A percentile compares a stretch with the other conserved stretches of the same genome.
Evolutionary conservation across 1,284 basidiomycete genomes (phyloP).

Genomic region (Clitocybe nebularis): DNA sequence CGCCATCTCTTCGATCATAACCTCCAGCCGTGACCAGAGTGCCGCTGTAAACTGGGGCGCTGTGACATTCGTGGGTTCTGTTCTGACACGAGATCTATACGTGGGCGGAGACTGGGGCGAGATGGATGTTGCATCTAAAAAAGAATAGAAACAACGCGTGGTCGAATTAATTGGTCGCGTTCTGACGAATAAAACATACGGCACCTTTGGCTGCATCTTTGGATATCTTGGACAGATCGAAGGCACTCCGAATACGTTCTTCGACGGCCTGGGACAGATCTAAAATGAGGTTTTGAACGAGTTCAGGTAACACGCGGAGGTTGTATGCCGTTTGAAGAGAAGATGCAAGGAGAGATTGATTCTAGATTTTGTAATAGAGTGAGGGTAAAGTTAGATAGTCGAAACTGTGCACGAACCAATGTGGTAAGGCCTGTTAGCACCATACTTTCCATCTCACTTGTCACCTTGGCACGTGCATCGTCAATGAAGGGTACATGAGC

Average conservation of each 20-base stretch:
- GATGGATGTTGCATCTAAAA: slow-evolving; percentile 33
- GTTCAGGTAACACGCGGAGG: slow-evolving; percentile 76
- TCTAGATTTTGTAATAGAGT: slow-evolving; percentile 43
- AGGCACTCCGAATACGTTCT: slow-evolving; percentile 74
- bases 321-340: slow-evolving; percentile 95
- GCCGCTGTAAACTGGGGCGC: slow-evolving; percentile 79
- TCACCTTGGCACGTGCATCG: slow-evolving; percentile 64
- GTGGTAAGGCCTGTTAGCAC: slow-evolving; percentile 72
- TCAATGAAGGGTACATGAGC: slow-evolving; percentile 74
- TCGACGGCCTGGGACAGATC: slow-evolving; percentile 87
- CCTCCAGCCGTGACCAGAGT: slow-evolving; percentile 81
- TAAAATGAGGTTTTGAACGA: slow-evolving; percentile 76
- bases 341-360: slow-evolving; percentile 85
- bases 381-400: slow-evolving; percentile 1
- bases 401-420: slow-evolving; percentile 46
- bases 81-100: slow-evolving; percentile 79
- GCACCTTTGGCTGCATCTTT: slow-evolving; percentile 80
- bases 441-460: slow-evolving; percentile 85
- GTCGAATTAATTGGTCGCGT: too few relatives aligned
- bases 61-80: slow-evolving; percentile 80
- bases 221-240: slow-evolving; percentile 84
- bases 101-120: slow-evolving; percentile 34
- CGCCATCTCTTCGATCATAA: slow-evolving; percentile 84
- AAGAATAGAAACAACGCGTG: too few relatives aligned
- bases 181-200: slow-evolving; percentile 12